phyloP scores from a whole-genome alignment of 352 stramenopile genomes.

The Pythium guiyangense region DNA sequence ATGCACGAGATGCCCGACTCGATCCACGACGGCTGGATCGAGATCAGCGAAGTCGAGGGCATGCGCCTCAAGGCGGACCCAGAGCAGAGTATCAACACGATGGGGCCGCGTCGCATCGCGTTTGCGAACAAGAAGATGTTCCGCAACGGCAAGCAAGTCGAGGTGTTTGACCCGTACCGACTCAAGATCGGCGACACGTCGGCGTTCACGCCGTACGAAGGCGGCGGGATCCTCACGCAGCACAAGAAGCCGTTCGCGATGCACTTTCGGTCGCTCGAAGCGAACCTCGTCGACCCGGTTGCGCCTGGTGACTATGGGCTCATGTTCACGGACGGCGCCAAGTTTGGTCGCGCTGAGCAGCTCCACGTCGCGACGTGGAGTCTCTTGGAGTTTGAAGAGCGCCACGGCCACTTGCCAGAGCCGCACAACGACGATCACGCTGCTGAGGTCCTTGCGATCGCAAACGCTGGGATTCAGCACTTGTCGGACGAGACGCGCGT shows the following conservation, averaged over 20 bases:
- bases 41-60: constrained; percentile 81
- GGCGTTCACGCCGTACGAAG: constrained; percentile 75
- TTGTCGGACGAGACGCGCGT: constrained; percentile 50
- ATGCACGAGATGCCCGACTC: constrained; percentile 88
- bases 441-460: constrained; percentile 62
- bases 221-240: constrained; percentile 76
- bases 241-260: constrained; percentile 80
- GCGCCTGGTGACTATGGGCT: constrained; percentile 67
- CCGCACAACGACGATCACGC: constrained; percentile 64
- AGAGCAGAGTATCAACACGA: constrained; percentile 67
- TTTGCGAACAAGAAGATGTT: constrained; percentile 87
- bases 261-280: constrained; percentile 73
- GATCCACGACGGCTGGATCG: constrained; percentile 80
- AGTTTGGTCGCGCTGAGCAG: constrained; percentile 82
- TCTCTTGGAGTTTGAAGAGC: constrained; percentile 75
- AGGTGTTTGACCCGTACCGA: constrained; percentile 82
- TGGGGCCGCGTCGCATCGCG: constrained; percentile 67
- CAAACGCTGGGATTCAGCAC: constrained; percentile 59
- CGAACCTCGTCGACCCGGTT: constrained; percentile 61
- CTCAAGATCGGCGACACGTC: constrained; percentile 82
- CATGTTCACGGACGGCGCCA: constrained; percentile 85
- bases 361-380: constrained; percentile 75
- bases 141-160: constrained; percentile 80
- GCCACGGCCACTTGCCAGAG: constrained; percentile 51
- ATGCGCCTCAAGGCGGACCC: constrained; percentile 60